phyloP scores from a whole-genome alignment of 2,329 filamentous ascomycete species.

The Trichophyton schoenleinii region DNA sequence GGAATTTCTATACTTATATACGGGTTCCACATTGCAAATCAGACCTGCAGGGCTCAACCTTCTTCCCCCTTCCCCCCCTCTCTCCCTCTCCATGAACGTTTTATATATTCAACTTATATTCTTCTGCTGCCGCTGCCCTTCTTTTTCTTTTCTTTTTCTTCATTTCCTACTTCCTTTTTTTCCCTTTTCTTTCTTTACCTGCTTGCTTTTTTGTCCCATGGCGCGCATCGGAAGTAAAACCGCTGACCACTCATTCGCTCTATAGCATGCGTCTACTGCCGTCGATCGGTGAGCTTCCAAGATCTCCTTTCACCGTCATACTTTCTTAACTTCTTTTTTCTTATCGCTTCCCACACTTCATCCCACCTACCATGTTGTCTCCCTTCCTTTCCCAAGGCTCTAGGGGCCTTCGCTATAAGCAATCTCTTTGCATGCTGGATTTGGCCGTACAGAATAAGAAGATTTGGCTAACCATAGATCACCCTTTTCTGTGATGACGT shows the following conservation, averaged over 20 bases:
- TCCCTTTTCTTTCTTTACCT: not conserved
- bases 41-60: constrained; percentile 11
- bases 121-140: not conserved
- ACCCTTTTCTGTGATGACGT: constrained; percentile 22
- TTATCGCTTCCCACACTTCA: not conserved
- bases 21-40: constrained; percentile 10
- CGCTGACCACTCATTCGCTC: constrained; percentile 3
- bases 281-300: constrained; percentile 63
- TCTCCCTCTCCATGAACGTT: constrained; percentile 1
- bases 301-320: constrained; percentile 2
- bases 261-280: constrained; percentile 77
- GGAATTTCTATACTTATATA: not conserved
- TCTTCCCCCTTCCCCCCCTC: constrained; percentile 12
- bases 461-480: not conserved
- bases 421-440: not conserved
- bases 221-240: constrained; percentile 2
- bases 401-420: not conserved
- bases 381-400: not conserved
- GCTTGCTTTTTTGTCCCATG: not conserved
- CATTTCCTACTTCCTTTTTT: not conserved
- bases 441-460: not conserved
- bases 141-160: not conserved
- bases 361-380: not conserved
- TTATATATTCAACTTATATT: not conserved
- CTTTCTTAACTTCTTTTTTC: not conserved